Evolutionary conservation across 129 eudicot species (phyloP), one percentile per base, ranked within the genome.

Genomic region (Helianthus tuberosus): DNA sequence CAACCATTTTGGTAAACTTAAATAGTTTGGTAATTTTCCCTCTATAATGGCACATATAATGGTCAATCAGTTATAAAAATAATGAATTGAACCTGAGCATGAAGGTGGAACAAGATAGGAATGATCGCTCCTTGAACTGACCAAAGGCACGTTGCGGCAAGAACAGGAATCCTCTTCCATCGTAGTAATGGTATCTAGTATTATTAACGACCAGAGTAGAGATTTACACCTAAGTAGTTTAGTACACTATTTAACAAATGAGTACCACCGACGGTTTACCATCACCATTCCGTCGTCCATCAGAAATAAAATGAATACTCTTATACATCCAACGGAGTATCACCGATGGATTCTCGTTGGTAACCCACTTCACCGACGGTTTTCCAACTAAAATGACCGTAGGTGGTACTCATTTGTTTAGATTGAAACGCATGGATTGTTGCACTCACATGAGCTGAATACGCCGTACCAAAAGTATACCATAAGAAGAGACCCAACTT

Each of bases 391-490:
- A 41, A 41, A 41, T 10, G 46, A 41, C 46, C 46, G 8, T 41
- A 1, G 46, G 8, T 41, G 46, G 46, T 41, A 41, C 46, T 1
- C 8, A 8, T 41, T 41, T 41, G 46, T 41, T 41, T 8, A 41
- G 46, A 41, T 53, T 6, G 59, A 53, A 15, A 53, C 8, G 25
- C 27, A 57, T 57, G 35, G n/a, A 14, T 52, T 47, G 9, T 11
- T 29, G 6, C 1, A 78, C 77, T 78, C 39, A 78, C 82, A 64
- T 71, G 9, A 47, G 52, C 66, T 2, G 82, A 79, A 66, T 79
- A 79, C 11, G 82, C 82, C 3, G 78, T 78, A n/a, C 82, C 82
- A 52, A 71, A 50, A 27, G 77, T 77, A 71, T 63, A 78, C 77
- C 82, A 78, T 64, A 78, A 64, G 11, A 78, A 64, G 43, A 78